Evolutionary conservation across 2,329 filamentous ascomycete species (phyloP), one percentile per base, ranked within the genome.

Genomic region (Epichloe amarillans): DNA sequence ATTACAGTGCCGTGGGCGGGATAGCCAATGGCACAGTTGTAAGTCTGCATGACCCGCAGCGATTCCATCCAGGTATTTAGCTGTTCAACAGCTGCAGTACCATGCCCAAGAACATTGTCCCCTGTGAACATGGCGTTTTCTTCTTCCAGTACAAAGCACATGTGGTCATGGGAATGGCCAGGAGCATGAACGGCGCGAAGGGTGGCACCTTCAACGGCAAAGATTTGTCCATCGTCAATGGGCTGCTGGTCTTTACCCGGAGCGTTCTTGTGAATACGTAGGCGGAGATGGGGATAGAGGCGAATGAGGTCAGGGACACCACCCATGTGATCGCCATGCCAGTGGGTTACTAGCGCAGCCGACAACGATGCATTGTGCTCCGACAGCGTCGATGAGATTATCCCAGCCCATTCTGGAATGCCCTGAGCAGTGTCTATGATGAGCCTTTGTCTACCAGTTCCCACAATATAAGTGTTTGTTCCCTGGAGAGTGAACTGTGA

Each of bases 381-480:
- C 35, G 35, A 36, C 26, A 54, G 48, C 14, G 50, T 66, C 2
- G 53, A 53, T 1, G 54, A 42, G 14, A 76, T 58, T 5, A 69
- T 45, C 0, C 63, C 60, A 0, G 61, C 61, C 84, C 84, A 89
- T 35, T 71, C 67, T 2, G 77, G 74, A 49, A 71, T 74, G 40
- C 84, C 86, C 62, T 86, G 77, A 37, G 80, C 85, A 0, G 84
- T 88, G 63, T 90, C 86, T 58, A 90, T 77, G 12, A 90, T 71
- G 47, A 89, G 67, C 1, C 86, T 75, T 11, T 69, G 63, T 2
- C 67, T 58, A 3, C 84, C 84, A 5, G 73, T 77, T 33, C 86
- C 86, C 51, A 90, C 63, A 38, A 90, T 74, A 62, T 89, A 90
- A 17, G 86, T 89, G 63, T 90, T 89, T 54, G 86, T 88, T 50